Evolutionary conservation across 179 eudicot genomes (phyloP), one percentile per base, ranked within the genome.

Genomic region (Nepenthes alata): DNA sequence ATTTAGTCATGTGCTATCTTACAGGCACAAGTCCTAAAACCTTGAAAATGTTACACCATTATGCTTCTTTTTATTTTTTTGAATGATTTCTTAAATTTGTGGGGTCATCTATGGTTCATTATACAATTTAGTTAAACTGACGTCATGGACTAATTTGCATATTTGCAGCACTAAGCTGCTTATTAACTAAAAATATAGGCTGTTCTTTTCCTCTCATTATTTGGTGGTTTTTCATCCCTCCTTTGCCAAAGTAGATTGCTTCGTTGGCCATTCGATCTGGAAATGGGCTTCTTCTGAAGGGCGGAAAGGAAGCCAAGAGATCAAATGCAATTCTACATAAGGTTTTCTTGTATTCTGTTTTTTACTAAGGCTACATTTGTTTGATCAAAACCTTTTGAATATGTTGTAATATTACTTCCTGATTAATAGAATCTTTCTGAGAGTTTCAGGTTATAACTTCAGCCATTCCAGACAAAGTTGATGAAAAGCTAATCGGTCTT

Each of bases 231-330:
- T 11, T 11, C 11, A 9, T 3, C 37, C 11, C 25, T 54, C 3
- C 36, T 47, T 68, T 47, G 60, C 67, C 45, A 36, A 37, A 72
- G 69, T 74, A 87, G 95, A 89, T 89, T 73, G 95, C 95, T 67
- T 89, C 97, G 56, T 75, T 89, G 76, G 97, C 97, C 37, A 70
- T 89, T 15, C 79, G 95, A 55, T 79, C 85, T 74, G 95, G 97
- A 70, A 89, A 87, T 70, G 97, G 97, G 67, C 88, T 89, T 62
- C 80, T 89, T 63, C 67, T 89, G 65, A 89, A 89, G 76, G 95
- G 97, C 44, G 97, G 97, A 67, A 89, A 89, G 55, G 95, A 89
- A 74, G 97, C 97, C 47, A 85, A 66, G 73, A 70, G 86, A 65
- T 89, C 97, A 49, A 89, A 89, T 68, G 82, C 91, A 10, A 75